Evolutionary conservation across 2,329 filamentous ascomycete genomes (phyloP).

Genomic region (Phoma sp.): DNA sequence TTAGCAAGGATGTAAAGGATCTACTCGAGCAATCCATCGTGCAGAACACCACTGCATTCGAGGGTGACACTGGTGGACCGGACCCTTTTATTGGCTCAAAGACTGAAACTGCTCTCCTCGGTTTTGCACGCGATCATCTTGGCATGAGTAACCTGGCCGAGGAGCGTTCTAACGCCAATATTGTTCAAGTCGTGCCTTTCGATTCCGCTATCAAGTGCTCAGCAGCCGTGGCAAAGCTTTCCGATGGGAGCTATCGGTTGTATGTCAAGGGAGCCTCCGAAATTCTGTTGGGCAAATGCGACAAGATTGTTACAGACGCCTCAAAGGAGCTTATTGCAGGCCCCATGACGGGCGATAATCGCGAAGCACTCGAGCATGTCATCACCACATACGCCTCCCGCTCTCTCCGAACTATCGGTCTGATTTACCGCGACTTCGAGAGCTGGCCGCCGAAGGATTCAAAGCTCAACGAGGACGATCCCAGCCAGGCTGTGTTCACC

Average conservation of each 20-base stretch:
- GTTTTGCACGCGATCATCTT: conserved; percentile 71
- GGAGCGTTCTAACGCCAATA: conserved; percentile 67
- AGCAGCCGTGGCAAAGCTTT: conserved; percentile 67
- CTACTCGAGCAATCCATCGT: conserved; percentile 65
- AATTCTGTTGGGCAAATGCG: conserved; percentile 58
- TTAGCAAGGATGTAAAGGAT: conserved; percentile 61
- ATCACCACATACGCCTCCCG: conserved; percentile 81
- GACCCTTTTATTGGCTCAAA: conserved; percentile 75
- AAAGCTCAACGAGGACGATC: conserved; percentile 67
- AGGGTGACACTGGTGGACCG: conserved; percentile 51
- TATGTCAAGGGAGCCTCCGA: conserved; percentile 61
- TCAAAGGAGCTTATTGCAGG: conserved; percentile 63
- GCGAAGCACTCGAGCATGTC: conserved; percentile 66
- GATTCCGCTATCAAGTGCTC: conserved; percentile 75
- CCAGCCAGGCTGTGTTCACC: conserved; percentile 69
- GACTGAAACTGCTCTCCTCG: conserved; percentile 77
- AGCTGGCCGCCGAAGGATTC: conserved; percentile 75
- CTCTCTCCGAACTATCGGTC: conserved; percentile 83
- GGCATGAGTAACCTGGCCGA: conserved; percentile 68
- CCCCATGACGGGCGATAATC: conserved; percentile 64
- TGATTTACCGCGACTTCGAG: conserved; percentile 84
- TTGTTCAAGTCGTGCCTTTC: conserved; percentile 66
- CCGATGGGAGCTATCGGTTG: conserved; percentile 64
- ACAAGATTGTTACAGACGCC: conserved; percentile 65
- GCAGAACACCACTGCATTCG: conserved; percentile 52